Evolutionary conservation across 305 asterid species (phyloP).

Genomic region (Rubia occidens): DNA sequence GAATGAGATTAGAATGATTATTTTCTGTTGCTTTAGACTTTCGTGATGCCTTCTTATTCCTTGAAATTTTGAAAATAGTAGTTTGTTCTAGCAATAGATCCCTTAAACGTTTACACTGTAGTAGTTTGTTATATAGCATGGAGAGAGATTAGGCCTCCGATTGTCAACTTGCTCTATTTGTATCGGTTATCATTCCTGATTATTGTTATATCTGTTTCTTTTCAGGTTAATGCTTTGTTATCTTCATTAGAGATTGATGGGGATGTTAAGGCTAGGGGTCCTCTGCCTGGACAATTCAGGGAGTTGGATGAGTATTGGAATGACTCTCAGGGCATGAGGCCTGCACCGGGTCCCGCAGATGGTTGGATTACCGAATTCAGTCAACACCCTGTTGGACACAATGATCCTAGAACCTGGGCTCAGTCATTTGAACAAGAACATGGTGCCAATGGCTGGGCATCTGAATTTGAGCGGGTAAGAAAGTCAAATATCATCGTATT

Average conservation of each 20-base stretch:
- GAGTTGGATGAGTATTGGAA: constrained; percentile 93
- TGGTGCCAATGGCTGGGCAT: constrained; percentile 91
- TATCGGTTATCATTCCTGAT: not conserved
- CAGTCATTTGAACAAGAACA: constrained; percentile 89
- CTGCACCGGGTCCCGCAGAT: constrained; percentile 51
- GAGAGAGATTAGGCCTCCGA: not conserved
- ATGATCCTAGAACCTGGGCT: constrained; percentile 75
- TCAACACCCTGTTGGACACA: constrained; percentile 47
- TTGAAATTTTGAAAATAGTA: not conserved
- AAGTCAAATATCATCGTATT: constrained; percentile 14
- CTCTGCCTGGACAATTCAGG: constrained; percentile 59
- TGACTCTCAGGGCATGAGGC: constrained; percentile 76
- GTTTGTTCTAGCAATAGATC: not conserved
- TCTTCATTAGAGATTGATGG: constrained; percentile 79
- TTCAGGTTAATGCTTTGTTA: constrained; percentile 87
- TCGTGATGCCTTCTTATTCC: not conserved
- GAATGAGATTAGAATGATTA: not conserved
- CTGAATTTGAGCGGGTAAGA: constrained; percentile 95
- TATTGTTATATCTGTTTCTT: constrained; percentile 17
- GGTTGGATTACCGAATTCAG: constrained; percentile 82
- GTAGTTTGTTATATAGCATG: not conserved
- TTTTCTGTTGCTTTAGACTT: not conserved
- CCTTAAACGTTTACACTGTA: not conserved
- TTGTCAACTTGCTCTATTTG: not conserved
- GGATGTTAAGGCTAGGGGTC: constrained; percentile 65